These are phyloP conservation scores for Trametes coccinea DNA, from an alignment of 768 basidiomycete genomes.

Conservation along the genomic window DNA sequence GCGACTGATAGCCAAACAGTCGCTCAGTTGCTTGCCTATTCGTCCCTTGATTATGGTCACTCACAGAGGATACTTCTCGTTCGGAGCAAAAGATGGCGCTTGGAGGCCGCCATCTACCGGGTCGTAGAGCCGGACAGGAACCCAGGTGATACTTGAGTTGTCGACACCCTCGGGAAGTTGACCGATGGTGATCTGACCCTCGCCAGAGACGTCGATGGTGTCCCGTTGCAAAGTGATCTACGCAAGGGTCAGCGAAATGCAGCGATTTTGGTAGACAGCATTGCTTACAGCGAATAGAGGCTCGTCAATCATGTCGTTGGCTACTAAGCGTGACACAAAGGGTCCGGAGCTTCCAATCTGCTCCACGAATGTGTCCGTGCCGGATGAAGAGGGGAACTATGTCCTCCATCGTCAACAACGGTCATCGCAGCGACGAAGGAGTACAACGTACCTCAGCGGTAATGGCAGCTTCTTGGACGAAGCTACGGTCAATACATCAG, in stretches of 20 bases:
- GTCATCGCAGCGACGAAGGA: neutral
- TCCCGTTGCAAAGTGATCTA: constrained; percentile 67
- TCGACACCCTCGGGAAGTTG: constrained; percentile 56
- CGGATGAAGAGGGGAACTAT: constrained; percentile 25
- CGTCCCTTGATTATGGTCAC: neutral
- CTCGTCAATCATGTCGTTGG: constrained; percentile 45
- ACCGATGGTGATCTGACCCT: constrained; percentile 68
- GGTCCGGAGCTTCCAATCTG: constrained; percentile 34
- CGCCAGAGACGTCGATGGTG: constrained; percentile 64
- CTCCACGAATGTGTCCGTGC: constrained; percentile 29
- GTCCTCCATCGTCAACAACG: neutral
- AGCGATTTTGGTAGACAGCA: too few species aligned
- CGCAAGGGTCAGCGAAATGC: neutral
- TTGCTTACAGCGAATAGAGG: constrained; percentile 36
- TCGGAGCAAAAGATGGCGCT: constrained; percentile 55
- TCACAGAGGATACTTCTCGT: constrained; percentile 51
- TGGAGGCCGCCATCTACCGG: constrained; percentile 52
- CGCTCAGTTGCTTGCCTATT: neutral
- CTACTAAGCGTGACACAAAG: constrained; percentile 36
- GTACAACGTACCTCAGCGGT: constrained; percentile 20
- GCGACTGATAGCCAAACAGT: constrained; percentile 10
- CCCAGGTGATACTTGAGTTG: constrained; percentile 64
- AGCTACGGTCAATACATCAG: constrained; percentile 10
- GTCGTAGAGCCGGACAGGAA: constrained; percentile 58
- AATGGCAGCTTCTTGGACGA: constrained; percentile 29